These are phyloP conservation scores for Aspergillus sergii DNA, from an alignment of 2,329 filamentous ascomycete species.

Conservation along the genomic window DNA sequence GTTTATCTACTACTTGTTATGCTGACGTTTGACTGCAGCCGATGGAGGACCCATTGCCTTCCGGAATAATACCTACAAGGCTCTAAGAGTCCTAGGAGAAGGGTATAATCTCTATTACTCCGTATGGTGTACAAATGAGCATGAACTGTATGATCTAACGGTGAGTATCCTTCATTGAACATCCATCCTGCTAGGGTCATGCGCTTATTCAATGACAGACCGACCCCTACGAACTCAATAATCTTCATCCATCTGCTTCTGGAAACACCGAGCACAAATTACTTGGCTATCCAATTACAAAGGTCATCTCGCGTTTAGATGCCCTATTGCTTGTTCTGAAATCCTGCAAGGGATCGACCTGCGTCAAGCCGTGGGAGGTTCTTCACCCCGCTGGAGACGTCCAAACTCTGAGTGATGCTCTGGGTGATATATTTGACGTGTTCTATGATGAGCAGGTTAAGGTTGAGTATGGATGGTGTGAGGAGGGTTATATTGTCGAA, in stretches of 20 bases:
- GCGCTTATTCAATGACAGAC: not conserved
- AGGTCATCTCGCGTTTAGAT: conserved; percentile 7
- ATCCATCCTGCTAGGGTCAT: fast-evolving
- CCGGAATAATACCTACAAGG: conserved; percentile 19
- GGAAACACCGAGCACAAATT: not conserved
- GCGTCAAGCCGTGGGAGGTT: conserved; percentile 39
- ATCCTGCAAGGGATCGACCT: conserved; percentile 35
- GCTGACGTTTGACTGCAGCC: not conserved
- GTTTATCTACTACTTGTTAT: no score
- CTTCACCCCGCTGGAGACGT: conserved; percentile 36
- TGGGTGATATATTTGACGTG: conserved; percentile 10
- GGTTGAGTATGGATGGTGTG: not conserved
- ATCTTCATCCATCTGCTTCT: not conserved
- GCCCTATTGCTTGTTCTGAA: conserved; percentile 5
- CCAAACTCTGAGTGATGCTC: conserved; percentile 31
- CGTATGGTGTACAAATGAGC: conserved; percentile 39
- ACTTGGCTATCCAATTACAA: not conserved
- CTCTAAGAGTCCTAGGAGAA: conserved; percentile 27
- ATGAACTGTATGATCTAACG: conserved; percentile 36
- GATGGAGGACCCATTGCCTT: not conserved
- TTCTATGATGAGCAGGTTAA: not conserved
- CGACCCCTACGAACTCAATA: conserved; percentile 7
- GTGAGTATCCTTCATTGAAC: not conserved
- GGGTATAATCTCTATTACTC: conserved; percentile 38
- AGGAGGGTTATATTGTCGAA: not conserved